A percentile compares a stretch with the other conserved stretches of the same genome.
These are phyloP conservation scores for Nevesoporus exiguus DNA, from an alignment of 768 basidiomycete species.

Conservation along the genomic window DNA sequence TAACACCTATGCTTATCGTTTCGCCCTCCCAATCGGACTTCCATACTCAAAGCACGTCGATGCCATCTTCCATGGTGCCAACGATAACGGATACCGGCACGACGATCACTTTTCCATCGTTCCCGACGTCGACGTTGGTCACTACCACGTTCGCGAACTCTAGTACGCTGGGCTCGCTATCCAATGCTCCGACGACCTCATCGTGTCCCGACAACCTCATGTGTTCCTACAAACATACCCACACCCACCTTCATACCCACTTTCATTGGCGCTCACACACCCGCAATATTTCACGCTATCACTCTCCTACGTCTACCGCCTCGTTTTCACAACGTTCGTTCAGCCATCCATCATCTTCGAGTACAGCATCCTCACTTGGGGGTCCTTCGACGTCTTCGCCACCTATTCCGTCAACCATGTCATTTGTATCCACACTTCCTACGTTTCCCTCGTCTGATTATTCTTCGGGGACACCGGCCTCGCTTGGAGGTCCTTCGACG, in stretches of 20 bases:
- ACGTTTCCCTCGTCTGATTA: background rate
- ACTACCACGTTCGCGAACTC: background rate
- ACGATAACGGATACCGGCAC: constrained; percentile 1
- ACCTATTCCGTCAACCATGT: background rate
- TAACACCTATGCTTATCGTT: constrained; percentile 6
- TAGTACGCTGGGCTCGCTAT: background rate
- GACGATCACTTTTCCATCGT: constrained; percentile 8
- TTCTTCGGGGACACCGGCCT: background rate
- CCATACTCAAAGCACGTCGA: background rate
- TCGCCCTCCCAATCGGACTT: background rate
- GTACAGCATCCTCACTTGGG: background rate
- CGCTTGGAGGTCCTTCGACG: background rate
- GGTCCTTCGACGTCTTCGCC: background rate
- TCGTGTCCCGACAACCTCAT: background rate
- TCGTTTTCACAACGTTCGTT: background rate
- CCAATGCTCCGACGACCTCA: background rate
- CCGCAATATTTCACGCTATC: background rate
- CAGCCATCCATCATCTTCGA: background rate
- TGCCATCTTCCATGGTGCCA: background rate
- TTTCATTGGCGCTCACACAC: background rate
- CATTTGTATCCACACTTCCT: background rate
- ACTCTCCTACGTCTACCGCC: background rate
- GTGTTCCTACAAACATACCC: background rate
- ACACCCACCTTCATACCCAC: background rate
- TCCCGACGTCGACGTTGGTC: background rate